Evolutionary conservation across 164 flowering plant genomes (phyloP), one percentile per base, ranked within the genome.

Genomic region (Pachysandra terminalis): DNA sequence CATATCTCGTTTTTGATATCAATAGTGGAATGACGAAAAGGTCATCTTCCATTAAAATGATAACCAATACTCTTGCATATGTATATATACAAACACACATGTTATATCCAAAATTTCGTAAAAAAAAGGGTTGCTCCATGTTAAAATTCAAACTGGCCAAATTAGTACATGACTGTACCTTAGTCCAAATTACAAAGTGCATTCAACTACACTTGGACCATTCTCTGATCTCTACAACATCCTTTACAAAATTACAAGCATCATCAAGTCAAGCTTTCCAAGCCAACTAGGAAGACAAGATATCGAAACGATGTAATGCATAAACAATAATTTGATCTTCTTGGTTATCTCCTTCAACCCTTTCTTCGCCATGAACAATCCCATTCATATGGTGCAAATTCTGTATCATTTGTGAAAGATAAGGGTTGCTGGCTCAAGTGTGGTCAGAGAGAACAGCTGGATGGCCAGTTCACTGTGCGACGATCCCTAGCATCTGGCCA

Each of bases 271-370:
- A 41, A 65, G 22, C 51, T 10, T 10, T 45, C 26, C 3, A 5
- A 32, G 21, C 48, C 19, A 9, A 27, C 32, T 49, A 51, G 15
- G 61, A 1, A 52, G 61, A 48, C 21, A 25, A 19, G 23, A 27
- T 17, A 28, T 19, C 19, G 37, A 23, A 13, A 32, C 49, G 56
- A 73, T 5, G 23, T 81, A 70, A 87, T 45, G 84, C 91, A 81
- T 90, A 96, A 56, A 90, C 96, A 73, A 93, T 91, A 73, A 89
- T 90, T 73, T 93, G 92, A 59, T 93, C 98, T 66, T 93, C 98
- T 75, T 84, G 97, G 65, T 81, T 82, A 65, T 88, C 96, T 25
- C 80, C 94, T 0, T 85, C 92, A 65, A 90, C 92, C 73, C 91
- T 76, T 21, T 82, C 66, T 64, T 89, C 98, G 7, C 82, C 89